Evolutionary conservation across 768 basidiomycete species (phyloP).

Genomic region (Phallus indusiatus): DNA sequence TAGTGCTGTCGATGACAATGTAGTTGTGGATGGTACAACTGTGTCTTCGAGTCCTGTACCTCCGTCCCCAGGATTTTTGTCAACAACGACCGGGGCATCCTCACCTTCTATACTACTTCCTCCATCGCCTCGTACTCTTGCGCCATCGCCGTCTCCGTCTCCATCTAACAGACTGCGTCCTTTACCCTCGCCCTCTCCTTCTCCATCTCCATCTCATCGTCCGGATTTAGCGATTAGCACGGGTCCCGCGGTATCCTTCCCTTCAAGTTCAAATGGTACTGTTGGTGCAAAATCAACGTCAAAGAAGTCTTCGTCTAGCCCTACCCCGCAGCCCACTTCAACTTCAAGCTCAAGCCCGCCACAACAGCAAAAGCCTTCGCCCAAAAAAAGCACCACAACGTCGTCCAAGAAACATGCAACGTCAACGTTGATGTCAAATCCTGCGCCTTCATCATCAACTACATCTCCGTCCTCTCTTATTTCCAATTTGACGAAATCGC

Average conservation of each 20-base stretch:
- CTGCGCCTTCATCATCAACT: neutral
- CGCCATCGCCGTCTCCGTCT: neutral
- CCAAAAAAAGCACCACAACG: neutral
- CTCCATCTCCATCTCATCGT: too few relatives aligned
- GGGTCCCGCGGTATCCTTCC: too few relatives aligned
- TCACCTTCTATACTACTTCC: neutral
- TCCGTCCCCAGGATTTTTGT: neutral
- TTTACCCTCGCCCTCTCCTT: neutral
- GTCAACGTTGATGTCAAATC: neutral
- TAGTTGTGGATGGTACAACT: neutral
- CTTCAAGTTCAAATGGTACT: too few relatives aligned
- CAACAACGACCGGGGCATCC: neutral
- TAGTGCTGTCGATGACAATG: too few relatives aligned
- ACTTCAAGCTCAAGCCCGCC: neutral
- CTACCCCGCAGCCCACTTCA: neutral
- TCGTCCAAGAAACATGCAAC: neutral
- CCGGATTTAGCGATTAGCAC: too few relatives aligned
- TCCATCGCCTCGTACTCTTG: neutral
- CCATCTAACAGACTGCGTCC: neutral
- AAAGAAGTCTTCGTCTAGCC: neutral
- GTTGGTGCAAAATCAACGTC: neutral
- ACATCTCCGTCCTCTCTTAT: neutral
- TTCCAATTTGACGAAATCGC: neutral
- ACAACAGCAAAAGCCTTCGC: neutral
- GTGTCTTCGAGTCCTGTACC: neutral